These are phyloP conservation scores for Plantago rigida DNA, from an alignment of 305 asterid species.

Conservation along the genomic window DNA sequence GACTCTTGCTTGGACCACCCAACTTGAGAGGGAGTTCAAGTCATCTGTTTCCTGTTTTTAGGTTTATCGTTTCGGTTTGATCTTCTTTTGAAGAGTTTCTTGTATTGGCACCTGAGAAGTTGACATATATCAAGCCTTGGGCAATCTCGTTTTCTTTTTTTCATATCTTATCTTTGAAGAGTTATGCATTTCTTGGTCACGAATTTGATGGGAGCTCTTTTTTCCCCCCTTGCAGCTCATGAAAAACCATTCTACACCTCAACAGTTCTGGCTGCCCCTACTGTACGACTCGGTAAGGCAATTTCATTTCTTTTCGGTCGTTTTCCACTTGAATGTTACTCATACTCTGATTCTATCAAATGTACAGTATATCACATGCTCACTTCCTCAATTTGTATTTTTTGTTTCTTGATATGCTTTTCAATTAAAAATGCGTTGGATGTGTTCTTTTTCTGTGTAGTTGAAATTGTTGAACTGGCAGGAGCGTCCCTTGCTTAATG, in stretches of 20 bases:
- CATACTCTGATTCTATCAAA: background rate
- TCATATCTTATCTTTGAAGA: background rate
- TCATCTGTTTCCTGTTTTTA: no score
- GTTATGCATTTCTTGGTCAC: background rate
- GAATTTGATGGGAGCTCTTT: slow-evolving; percentile 9
- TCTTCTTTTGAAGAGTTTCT: background rate
- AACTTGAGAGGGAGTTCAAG: no score
- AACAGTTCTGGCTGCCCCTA: slow-evolving; percentile 78
- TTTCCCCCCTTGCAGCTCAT: slow-evolving; percentile 57
- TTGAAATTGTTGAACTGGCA: slow-evolving; percentile 71
- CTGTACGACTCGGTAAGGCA: slow-evolving; percentile 64
- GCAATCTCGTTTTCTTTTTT: background rate
- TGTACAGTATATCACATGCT: no score
- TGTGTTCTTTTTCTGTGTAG: slow-evolving; percentile 35
- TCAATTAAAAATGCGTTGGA: background rate
- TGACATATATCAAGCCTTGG: background rate
- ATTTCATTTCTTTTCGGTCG: slow-evolving; percentile 1
- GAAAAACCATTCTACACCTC: slow-evolving; percentile 88
- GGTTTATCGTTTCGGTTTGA: background rate
- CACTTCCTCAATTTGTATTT: background rate
- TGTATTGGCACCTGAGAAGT: background rate
- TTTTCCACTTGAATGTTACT: background rate
- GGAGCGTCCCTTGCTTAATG: slow-evolving; percentile 58
- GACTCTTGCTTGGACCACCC: slow-evolving; percentile 2
- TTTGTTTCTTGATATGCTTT: background rate